Base-by-base conservation (phyloP, 2,329 filamentous ascomycete species). In the Lecanoromycetidae sp. region DNA sequence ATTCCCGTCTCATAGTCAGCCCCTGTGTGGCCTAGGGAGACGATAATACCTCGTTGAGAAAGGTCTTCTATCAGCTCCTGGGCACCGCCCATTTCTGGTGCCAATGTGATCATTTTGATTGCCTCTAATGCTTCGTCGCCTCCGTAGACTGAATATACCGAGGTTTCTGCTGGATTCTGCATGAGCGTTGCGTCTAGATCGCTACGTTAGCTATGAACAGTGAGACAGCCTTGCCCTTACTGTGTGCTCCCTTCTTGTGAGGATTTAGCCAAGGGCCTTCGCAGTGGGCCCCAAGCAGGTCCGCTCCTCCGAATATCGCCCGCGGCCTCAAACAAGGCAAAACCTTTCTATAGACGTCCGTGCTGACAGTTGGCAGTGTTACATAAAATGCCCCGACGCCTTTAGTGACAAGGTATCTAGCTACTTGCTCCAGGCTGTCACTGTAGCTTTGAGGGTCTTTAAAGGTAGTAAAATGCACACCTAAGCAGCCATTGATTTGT, bases 251-350 rank as follows among this genome's bases (percentile, higher is more conserved):
- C 56, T 71, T 72, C 56, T 76, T 76, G 3, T 61, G 59, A 1
- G 70, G 66, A 49, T 70, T 65, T 5, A 77, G 66, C 54, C 73
- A 76, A 6, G 74, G 74, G 2, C 74, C 74, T 65, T 77, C 74
- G 15, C 66, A 65, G 55, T 77, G 74, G n/a, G 72, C 72, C 25
- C 74, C 74, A 1, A 76, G 66, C 5, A 76, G 62, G 15, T 68
- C 65, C n/a, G 74, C 72, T 4, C 66, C 65, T 12, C 58, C 53
- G 8, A 61, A 50, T 41, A 70, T 66, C 9, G 63, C 55, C 19
- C 65, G 62, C 12, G 72, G 71, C 19, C 54, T 57, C 3, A 75
- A 61, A 19, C 61, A 65, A 0, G 72, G 71, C 3, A 76, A 63
- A 50, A 69, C 70, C 62, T 65, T 64, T 15, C 34, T 23, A 50